phyloP scores from a whole-genome alignment of 1,284 basidiomycete genomes.

The Pterula multifida region DNA sequence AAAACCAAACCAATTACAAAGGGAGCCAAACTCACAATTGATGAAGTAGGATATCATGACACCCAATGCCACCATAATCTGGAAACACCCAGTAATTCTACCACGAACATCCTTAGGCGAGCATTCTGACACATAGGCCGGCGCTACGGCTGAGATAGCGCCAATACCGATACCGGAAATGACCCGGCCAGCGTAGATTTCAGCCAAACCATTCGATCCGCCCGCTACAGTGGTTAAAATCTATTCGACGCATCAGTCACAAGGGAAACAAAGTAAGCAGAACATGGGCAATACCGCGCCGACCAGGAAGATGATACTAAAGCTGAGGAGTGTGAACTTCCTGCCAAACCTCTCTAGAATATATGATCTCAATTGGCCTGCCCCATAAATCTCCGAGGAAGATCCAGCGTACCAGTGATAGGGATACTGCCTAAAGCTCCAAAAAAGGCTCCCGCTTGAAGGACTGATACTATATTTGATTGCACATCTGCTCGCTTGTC shows the following conservation, averaged over 20 bases:
- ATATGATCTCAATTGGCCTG: not conserved
- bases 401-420: conserved; percentile 33
- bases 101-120: conserved; percentile 66
- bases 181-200: conserved; percentile 70
- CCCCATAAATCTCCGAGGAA: conserved; percentile 8
- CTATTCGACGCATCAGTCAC: conserved; percentile 2
- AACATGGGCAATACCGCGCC: conserved; percentile 48
- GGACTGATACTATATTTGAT: conserved; percentile 41
- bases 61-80: conserved; percentile 69
- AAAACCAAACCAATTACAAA: not conserved
- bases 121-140: conserved; percentile 71
- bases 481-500: conserved; percentile 11
- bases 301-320: conserved; percentile 48
- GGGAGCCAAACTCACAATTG: conserved; percentile 37
- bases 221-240: conserved; percentile 49
- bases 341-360: conserved; percentile 26
- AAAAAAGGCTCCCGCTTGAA: conserved; percentile 75
- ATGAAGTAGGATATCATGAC: conserved; percentile 74
- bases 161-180: conserved; percentile 59
- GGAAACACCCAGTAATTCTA: conserved; percentile 66
- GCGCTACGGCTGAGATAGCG: conserved; percentile 52
- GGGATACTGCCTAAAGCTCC: conserved; percentile 59
- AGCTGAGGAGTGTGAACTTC: conserved; percentile 41
- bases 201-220: conserved; percentile 36
- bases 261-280: conserved; percentile 10